Conservation (phyloP, 1,284 basidiomycete species). For the Sanguinoderma infundibulare region DNA sequence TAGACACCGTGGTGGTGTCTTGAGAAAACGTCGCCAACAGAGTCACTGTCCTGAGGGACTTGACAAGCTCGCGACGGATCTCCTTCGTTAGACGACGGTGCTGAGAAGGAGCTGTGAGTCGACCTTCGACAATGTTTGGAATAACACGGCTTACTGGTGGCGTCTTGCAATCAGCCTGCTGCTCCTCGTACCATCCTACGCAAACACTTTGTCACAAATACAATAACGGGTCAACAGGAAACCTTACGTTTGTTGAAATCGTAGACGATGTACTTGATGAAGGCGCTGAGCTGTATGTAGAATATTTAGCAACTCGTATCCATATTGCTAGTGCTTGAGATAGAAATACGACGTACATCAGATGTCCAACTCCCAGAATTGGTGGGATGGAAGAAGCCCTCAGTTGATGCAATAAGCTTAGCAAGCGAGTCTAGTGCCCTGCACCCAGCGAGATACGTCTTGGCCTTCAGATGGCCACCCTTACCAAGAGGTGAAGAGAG, state of each 20-base stretch:
- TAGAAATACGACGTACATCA: conserved; percentile 50
- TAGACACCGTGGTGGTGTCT: conserved; percentile 64
- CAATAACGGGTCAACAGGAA: not conserved
- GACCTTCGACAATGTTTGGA: not conserved
- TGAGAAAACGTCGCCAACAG: conserved; percentile 92
- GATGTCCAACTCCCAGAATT: conserved; percentile 75
- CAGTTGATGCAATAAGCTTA: conserved; percentile 86
- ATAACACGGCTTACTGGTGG: conserved; percentile 53
- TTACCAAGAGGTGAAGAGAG: conserved; percentile 62
- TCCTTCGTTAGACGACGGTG: conserved; percentile 76
- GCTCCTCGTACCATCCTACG: conserved; percentile 82
- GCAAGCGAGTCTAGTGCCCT: conserved; percentile 87
- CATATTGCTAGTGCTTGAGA: not conserved
- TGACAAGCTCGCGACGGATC: conserved; percentile 89
- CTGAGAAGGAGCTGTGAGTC: conserved; percentile 35
- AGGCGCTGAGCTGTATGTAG: conserved; percentile 64
- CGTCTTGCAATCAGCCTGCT: conserved; percentile 82
- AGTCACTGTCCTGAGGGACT: conserved; percentile 81
- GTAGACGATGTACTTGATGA: conserved; percentile 87
- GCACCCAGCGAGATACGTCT: conserved; percentile 80
- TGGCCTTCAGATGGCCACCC: conserved; percentile 40
- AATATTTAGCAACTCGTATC: not conserved
- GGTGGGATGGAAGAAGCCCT: conserved; percentile 88
- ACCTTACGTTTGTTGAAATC: conserved; percentile 83
- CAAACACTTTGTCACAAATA: conserved; percentile 1